Conservation (phyloP, 176 grass and related monocot genomes). For the Pontederia crassipes region DNA sequence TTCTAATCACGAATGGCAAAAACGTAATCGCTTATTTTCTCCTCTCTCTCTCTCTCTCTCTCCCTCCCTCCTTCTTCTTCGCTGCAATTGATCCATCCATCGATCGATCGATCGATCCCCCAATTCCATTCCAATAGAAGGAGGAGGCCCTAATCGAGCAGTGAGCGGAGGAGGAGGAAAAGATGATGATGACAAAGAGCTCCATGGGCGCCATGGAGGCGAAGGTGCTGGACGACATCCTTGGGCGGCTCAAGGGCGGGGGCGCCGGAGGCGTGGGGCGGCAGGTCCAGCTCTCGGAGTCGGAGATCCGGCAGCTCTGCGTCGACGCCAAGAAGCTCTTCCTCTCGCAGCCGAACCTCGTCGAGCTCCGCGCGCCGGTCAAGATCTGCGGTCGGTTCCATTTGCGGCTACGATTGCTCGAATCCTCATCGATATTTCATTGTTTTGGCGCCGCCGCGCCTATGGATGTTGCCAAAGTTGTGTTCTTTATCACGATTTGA, state of each 20-base stretch:
- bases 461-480: too few relatives aligned
- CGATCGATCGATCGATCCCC: not conserved
- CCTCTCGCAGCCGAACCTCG: conserved; percentile 9
- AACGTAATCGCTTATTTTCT: too few relatives aligned
- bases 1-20: too few relatives aligned
- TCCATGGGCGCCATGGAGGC: conserved; percentile 63
- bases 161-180: not conserved
- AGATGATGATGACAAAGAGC: conserved; percentile 79
- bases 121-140: too few relatives aligned
- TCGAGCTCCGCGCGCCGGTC: conserved; percentile 3
- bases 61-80: too few relatives aligned
- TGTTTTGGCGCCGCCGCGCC: not conserved
- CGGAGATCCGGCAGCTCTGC: conserved; percentile 11
- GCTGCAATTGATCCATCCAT: not conserved
- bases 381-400: conserved; percentile 11
- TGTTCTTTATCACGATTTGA: too few relatives aligned
- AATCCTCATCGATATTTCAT: not conserved
- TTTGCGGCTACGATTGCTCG: not conserved
- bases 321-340: conserved; percentile 6
- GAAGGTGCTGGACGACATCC: conserved; percentile 54
- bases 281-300: conserved; percentile 9
- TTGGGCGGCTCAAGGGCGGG: conserved; percentile 59
- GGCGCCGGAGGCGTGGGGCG: conserved; percentile 10
- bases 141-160: not conserved
- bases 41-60: too few relatives aligned